Evolutionary conservation across 805 yeast genomes (phyloP).

Genomic region (Wickerhamiella australiensis): DNA sequence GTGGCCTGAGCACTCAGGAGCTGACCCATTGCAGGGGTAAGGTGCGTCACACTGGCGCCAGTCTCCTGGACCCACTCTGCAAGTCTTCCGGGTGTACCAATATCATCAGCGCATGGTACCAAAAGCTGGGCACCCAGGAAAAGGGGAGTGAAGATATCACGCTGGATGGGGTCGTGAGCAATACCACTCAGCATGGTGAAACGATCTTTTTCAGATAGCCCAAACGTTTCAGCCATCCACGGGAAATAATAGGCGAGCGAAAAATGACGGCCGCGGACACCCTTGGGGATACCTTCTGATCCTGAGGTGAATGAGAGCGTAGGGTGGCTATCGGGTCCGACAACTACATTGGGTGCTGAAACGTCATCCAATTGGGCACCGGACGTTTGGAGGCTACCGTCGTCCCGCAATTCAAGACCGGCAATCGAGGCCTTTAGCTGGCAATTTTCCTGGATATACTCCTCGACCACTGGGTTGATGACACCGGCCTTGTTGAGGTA

Average conservation of each 20-base stretch:
- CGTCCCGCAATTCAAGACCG: conserved; percentile 60
- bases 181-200: conserved; percentile 98
- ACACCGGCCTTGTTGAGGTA: conserved; percentile 84
- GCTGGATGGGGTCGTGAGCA: conserved; percentile 98
- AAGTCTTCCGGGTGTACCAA: conserved; percentile 94
- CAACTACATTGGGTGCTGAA: conserved; percentile 60
- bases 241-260: conserved; percentile 95
- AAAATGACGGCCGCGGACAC: conserved; percentile 95
- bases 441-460: conserved; percentile 62
- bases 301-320: conserved; percentile 95
- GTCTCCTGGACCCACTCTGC: conserved; percentile 95
- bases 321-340: conserved; percentile 97
- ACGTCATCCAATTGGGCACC: conserved; percentile 29
- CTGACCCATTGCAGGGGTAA: conserved; percentile 99
- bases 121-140: conserved; percentile 87
- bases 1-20: conserved; percentile 89
- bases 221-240: conserved; percentile 90
- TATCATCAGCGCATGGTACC: conserved; percentile 94
- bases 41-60: conserved; percentile 90
- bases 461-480: conserved; percentile 63
- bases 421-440: conserved; percentile 63
- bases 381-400: conserved; percentile 55
- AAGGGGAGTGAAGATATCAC: conserved; percentile 97
- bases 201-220: conserved; percentile 62
- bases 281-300: conserved; percentile 96